Evolutionary conservation across 139 green algal genomes (phyloP), one percentile per base, ranked within the genome.

Genomic region (Nannochloris sp.): DNA sequence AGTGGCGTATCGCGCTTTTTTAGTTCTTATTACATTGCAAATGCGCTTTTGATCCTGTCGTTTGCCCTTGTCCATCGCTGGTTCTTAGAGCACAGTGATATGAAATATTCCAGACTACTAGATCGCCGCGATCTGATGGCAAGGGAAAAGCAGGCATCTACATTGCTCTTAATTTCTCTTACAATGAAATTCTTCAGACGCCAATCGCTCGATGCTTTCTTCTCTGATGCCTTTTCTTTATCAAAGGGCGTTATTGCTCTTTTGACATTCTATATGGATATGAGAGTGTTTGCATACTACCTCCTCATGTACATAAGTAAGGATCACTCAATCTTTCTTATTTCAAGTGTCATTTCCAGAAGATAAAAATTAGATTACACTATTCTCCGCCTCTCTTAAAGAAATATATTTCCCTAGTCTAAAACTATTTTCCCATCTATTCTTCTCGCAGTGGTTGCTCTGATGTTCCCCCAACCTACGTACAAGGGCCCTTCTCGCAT

Each of bases 381-480:
- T 51, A 27, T 51, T 51, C 19, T 51, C 19, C 42, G 19, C 19
- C 42, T 19, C n/a, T n/a, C n/a, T n/a, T n/a, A n/a, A n/a, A n/a
- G n/a, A n/a, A n/a, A n/a, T n/a, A n/a, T n/a, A n/a, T n/a, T n/a
- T n/a, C n/a, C n/a, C n/a, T n/a, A n/a, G n/a, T n/a, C n/a, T n/a
- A n/a, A n/a, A n/a, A n/a, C n/a, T n/a, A n/a, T n/a, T 19, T 51
- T 19, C 42, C 42, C 27, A 23, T 32, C 14, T 29, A 33, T 54
- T 53, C 24, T 25, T 3, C 30, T 47, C 27, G 53, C 55, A 72
- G 54, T 76, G 23, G 23, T 73, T 14, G 71, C 67, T 57, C 44
- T 83, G 13, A 54, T 73, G 4, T 64, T 72, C 29, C 64, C 67
- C 9, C 70, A 81, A 54, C 74, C 74, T 24, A 44, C 70, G n/a